Evolutionary conservation across 1,284 basidiomycete genomes (phyloP).

Genomic region (Austropuccinia psidii): DNA sequence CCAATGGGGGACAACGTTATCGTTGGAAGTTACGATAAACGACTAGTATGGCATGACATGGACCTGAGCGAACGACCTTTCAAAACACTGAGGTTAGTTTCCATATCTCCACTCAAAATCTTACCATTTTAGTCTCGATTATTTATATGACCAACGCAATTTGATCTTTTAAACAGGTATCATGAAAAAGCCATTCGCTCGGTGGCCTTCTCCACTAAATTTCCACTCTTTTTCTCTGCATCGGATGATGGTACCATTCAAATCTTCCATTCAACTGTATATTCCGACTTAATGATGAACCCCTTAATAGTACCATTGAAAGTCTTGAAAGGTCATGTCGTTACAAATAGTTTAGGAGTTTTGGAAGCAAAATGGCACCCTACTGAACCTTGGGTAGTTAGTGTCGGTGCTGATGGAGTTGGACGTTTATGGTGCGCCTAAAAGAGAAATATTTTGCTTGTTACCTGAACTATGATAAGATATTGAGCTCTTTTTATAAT

Average conservation of each 20-base stretch:
- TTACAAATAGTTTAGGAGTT: constrained; percentile 80
- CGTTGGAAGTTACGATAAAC: constrained; percentile 93
- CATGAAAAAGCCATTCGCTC: constrained; percentile 86
- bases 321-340: constrained; percentile 79
- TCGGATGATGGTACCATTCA: constrained; percentile 96
- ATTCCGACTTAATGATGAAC: constrained; percentile 87
- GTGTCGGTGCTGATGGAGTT: constrained; percentile 84
- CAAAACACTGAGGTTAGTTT: constrained; percentile 71
- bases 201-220: constrained; percentile 83
- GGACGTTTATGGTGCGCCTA: constrained; percentile 64
- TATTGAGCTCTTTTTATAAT: too few relatives aligned
- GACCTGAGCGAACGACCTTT: constrained; percentile 93
- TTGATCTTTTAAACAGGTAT: constrained; percentile 57
- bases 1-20: constrained; percentile 92
- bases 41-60: constrained; percentile 97
- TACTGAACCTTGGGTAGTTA: constrained; percentile 85
- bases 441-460: too few relatives aligned
- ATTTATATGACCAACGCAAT: neutral
- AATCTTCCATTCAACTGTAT: constrained; percentile 91
- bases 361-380: constrained; percentile 77
- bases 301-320: constrained; percentile 95
- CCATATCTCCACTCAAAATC: neutral
- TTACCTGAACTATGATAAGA: too few relatives aligned
- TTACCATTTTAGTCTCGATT: neutral
- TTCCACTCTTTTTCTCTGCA: constrained; percentile 89